These are phyloP conservation scores for Mimosa pudica DNA, from an alignment of 306 rosid genomes.

Conservation along the genomic window DNA sequence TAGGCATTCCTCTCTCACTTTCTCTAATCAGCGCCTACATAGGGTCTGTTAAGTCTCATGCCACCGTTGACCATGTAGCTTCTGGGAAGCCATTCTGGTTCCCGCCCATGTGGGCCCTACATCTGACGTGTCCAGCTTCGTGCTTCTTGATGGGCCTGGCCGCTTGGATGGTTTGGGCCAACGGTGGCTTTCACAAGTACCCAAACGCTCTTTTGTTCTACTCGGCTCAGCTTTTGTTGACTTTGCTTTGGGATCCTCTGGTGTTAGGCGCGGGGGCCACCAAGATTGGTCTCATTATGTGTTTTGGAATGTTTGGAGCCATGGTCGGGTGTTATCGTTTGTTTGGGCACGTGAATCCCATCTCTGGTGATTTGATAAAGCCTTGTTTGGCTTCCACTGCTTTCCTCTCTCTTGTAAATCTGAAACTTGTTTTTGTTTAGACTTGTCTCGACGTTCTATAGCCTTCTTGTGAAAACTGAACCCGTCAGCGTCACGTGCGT, in stretches of 20 bases:
- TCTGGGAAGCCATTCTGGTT: conserved; percentile 65
- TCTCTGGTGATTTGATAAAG: conserved; percentile 46
- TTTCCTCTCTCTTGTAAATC: conserved; percentile 59
- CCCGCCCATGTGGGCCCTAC: conserved; percentile 60
- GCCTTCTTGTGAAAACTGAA: not conserved
- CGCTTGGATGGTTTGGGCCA: conserved; percentile 85
- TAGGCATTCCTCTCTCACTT: conserved; percentile 56
- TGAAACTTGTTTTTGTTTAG: conserved; percentile 50
- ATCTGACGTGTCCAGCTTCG: conserved; percentile 45
- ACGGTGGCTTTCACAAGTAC: conserved; percentile 65
- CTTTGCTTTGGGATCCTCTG: conserved; percentile 60
- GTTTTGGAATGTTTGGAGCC: conserved; percentile 41
- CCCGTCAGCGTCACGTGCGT: not conserved
- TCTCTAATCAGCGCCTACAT: conserved; percentile 44
- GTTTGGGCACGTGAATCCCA: conserved; percentile 44
- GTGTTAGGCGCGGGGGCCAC: conserved; percentile 53
- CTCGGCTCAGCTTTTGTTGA: conserved; percentile 46
- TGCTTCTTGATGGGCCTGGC: conserved; percentile 62
- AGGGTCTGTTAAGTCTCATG: conserved; percentile 25
- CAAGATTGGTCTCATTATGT: conserved; percentile 44
- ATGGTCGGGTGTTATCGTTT: conserved; percentile 43
- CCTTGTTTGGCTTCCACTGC: conserved; percentile 65
- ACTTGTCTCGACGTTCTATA: not conserved
- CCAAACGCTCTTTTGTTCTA: conserved; percentile 51
- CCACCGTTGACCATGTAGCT: not conserved